These are phyloP conservation scores for Misopates orontium DNA, from an alignment of 257 asterid species.

Conservation along the genomic window DNA sequence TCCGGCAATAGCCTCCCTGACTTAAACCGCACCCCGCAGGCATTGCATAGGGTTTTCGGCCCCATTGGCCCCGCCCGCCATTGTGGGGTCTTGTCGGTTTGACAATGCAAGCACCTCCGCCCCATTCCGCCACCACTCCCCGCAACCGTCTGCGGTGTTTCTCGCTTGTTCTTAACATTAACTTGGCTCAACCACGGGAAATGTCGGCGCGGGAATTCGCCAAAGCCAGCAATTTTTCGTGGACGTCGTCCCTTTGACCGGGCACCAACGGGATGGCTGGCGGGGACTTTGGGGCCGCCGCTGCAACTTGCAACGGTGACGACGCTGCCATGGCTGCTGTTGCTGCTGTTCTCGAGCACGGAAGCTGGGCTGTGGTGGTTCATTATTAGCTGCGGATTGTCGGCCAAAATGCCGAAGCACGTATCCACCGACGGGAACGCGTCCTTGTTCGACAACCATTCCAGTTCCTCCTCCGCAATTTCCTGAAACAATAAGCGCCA, in stretches of 20 bases:
- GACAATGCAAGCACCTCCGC: conserved; percentile 77
- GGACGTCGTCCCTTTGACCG: conserved; percentile 51
- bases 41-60: conserved; percentile 78
- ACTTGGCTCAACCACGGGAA: conserved; percentile 31
- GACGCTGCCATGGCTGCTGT: conserved; percentile 36
- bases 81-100: conserved; percentile 77
- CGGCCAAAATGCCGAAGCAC: conserved; percentile 33
- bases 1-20: conserved; percentile 83
- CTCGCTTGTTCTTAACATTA: conserved; percentile 25
- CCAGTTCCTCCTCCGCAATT: conserved; percentile 36
- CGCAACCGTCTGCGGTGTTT: not conserved
- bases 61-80: conserved; percentile 93
- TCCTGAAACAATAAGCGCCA: conserved; percentile 35
- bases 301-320: conserved; percentile 45
- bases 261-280: conserved; percentile 50
- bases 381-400: conserved; percentile 29
- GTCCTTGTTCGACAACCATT: conserved; percentile 53
- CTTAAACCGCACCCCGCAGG: conserved; percentile 85
- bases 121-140: conserved; percentile 42
- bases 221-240: conserved; percentile 16
- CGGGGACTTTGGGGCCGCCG: conserved; percentile 53
- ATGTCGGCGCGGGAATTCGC: conserved; percentile 33
- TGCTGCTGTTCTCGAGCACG: conserved; percentile 44
- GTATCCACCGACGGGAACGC: conserved; percentile 51
- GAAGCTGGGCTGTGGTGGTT: conserved; percentile 51